A percentile compares a stretch with the other conserved stretches of the same genome.
Evolutionary conservation across 352 stramenopile species (phyloP).

Genomic region (Phytophthora pinifolia): DNA sequence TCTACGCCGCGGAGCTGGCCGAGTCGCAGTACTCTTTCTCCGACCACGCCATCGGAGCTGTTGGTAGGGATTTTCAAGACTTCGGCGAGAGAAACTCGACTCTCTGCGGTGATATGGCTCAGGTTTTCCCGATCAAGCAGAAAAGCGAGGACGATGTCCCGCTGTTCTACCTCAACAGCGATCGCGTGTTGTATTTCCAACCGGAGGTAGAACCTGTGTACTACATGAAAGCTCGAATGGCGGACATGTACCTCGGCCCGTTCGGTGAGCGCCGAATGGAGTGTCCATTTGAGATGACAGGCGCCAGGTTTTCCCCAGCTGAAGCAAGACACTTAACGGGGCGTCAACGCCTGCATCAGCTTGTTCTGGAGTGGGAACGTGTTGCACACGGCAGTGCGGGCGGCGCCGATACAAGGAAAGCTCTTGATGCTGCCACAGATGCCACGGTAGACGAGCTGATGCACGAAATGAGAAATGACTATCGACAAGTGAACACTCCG

Average conservation of each 20-base stretch:
- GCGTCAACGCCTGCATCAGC: conserved; percentile 38
- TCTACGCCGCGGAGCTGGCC: conserved; percentile 50
- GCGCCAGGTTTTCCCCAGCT: conserved; percentile 24
- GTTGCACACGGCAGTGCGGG: conserved; percentile 1
- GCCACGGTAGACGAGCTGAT: conserved; percentile 19
- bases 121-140: conserved; percentile 25
- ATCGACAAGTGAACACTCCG: conserved; percentile 17
- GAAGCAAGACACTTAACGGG: conserved; percentile 35
- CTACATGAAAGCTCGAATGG: conserved; percentile 40
- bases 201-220: conserved; percentile 36
- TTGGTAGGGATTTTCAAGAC: conserved; percentile 23
- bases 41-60: conserved; percentile 31
- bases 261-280: conserved; percentile 43
- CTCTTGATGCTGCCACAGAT: conserved; percentile 10
- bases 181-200: conserved; percentile 42
- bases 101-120: conserved; percentile 27
- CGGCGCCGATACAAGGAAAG: conserved; percentile 1
- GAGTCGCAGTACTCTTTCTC: conserved; percentile 53
- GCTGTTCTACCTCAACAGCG: conserved; percentile 60
- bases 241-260: conserved; percentile 40
- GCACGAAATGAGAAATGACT: conserved; percentile 20
- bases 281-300: conserved; percentile 49
- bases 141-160: conserved; percentile 14
- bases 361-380: conserved; percentile 23
- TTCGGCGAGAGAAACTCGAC: conserved; percentile 28